Conservation (phyloP, 352 stramenopile species). For the Pythium scleroteichum region DNA sequence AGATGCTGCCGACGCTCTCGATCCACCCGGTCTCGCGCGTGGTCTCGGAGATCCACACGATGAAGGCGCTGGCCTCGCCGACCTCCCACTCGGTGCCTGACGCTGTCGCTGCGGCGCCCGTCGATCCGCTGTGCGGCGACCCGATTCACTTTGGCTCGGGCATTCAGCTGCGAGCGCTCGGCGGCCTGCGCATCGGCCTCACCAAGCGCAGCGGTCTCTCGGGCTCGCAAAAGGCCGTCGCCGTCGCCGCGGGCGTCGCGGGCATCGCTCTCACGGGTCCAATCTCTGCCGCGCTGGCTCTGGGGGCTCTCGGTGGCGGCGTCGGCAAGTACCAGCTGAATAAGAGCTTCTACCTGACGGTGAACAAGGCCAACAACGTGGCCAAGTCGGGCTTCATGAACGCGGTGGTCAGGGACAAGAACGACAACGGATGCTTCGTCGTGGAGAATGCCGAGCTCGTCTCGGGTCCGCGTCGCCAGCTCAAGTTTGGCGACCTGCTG, state of each 20-base stretch:
- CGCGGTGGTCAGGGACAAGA: slow-evolving; percentile 1
- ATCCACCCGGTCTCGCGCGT: slow-evolving; percentile 14
- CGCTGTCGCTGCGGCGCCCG: slow-evolving; percentile 7
- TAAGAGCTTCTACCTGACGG: slow-evolving; percentile 54
- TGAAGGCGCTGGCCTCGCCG: slow-evolving; percentile 16
- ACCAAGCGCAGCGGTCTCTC: slow-evolving; percentile 58
- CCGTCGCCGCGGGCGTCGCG: slow-evolving; percentile 50
- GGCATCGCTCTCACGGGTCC: slow-evolving; percentile 55
- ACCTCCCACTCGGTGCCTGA: background rate
- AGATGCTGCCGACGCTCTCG: slow-evolving; percentile 17
- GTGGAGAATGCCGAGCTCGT: slow-evolving; percentile 64
- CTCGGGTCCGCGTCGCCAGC: slow-evolving; percentile 36
- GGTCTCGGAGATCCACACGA: slow-evolving; percentile 15
- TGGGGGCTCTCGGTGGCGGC: slow-evolving; percentile 54
- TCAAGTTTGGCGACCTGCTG: slow-evolving; percentile 57
- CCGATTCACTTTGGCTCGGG: slow-evolving; percentile 45
- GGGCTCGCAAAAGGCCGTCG: slow-evolving; percentile 52
- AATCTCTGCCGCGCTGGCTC: slow-evolving; percentile 48
- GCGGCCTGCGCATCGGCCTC: slow-evolving; percentile 50
- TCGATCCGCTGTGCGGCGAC: slow-evolving; percentile 33
- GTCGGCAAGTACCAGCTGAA: slow-evolving; percentile 70
- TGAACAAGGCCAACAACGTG: slow-evolving; percentile 36
- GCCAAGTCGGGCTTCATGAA: slow-evolving; percentile 17
- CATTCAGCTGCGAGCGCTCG: slow-evolving; percentile 48
- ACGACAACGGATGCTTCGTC: slow-evolving; percentile 41